These are phyloP conservation scores for Fistulinella prunicolor DNA, from an alignment of 768 basidiomycete species.

Conservation along the genomic window DNA sequence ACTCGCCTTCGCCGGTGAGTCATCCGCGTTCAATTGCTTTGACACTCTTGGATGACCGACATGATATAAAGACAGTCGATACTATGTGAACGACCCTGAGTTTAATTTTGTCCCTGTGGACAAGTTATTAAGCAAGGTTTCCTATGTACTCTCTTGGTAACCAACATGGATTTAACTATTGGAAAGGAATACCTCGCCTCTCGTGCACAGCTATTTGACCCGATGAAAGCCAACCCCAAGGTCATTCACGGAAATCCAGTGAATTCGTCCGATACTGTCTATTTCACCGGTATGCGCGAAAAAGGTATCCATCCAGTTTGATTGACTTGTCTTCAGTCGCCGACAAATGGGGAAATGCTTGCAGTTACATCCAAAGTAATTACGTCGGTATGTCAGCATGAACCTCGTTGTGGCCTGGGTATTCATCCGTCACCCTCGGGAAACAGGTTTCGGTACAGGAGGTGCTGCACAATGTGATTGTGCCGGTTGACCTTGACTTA, in stretches of 20 bases:
- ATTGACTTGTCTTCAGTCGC: conserved; percentile 46
- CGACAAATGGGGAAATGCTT: conserved; percentile 87
- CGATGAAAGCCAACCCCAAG: conserved; percentile 57
- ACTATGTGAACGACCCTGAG: conserved; percentile 92
- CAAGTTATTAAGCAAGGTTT: conserved; percentile 76
- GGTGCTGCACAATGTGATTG: conserved; percentile 39
- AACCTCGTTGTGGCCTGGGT: neutral
- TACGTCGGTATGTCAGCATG: conserved; percentile 57
- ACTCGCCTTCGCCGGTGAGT: conserved; percentile 70
- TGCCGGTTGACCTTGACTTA: conserved; percentile 4
- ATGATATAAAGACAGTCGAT: conserved; percentile 61
- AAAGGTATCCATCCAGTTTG: neutral
- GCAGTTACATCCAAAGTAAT: conserved; percentile 87
- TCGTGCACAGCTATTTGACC: conserved; percentile 78
- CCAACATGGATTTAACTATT: neutral
- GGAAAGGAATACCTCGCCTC: conserved; percentile 75
- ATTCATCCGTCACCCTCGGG: conserved; percentile 4
- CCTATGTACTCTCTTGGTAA: neutral
- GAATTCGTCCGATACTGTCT: conserved; percentile 90
- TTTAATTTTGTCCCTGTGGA: conserved; percentile 73
- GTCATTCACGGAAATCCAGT: conserved; percentile 78
- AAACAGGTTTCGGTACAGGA: conserved; percentile 81
- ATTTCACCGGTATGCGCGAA: conserved; percentile 72
- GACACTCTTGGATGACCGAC: neutral
- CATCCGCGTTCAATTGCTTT: neutral